Base-by-base conservation (phyloP, 2,329 filamentous ascomycete species). In the Bipolaris gigantea region DNA sequence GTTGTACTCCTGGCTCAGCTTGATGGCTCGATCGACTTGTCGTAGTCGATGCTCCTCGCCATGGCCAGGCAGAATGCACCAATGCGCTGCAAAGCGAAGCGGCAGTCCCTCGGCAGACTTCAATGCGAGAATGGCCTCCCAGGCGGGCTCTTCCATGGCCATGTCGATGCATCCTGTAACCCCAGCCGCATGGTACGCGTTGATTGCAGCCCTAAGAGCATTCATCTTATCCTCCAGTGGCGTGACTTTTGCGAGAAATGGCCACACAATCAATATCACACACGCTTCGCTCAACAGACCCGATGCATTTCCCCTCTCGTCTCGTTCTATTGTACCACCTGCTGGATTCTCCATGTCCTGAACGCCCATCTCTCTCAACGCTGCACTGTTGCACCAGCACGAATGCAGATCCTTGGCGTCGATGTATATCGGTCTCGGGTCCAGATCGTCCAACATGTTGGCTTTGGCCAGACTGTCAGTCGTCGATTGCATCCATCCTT, bases 371-470 rank as follows among this genome's bases (percentile, higher is more conserved):
- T 84, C 82, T 36, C 70, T 60, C 19, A 85, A 67, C 0, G 80
- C 82, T 0, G 80, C 76, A 18, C 75, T 79, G 65, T 80, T 84
- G 65, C 79, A 81, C 82, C 83, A 85, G 0, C 79, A 78, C 2
- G 79, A 81, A 64, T 85, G 82, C 54, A 85, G 63, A 56, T 84
- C 82, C 65, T 83, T 83, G 4, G 81, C 79, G 55, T 85, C 81
- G 55, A 85, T 78, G 59, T 80, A 80, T 46, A 85, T 80, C 0
- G 82, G 81, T 33, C 81, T 72, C 1, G 77, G 70, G 51, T 81
- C 79, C 16, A 81, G 61, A 61, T 80, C 77, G 62, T 85, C 82
- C 7, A 85, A 69, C 72, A 80, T 78, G 43, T 72, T 76, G 1
- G 81, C 76, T 36, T 80, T 70, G 1, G 81, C 80, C 38, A 77